These are phyloP conservation scores for Euphorbia peplus DNA, from an alignment of 345 rosid species.

Conservation along the genomic window DNA sequence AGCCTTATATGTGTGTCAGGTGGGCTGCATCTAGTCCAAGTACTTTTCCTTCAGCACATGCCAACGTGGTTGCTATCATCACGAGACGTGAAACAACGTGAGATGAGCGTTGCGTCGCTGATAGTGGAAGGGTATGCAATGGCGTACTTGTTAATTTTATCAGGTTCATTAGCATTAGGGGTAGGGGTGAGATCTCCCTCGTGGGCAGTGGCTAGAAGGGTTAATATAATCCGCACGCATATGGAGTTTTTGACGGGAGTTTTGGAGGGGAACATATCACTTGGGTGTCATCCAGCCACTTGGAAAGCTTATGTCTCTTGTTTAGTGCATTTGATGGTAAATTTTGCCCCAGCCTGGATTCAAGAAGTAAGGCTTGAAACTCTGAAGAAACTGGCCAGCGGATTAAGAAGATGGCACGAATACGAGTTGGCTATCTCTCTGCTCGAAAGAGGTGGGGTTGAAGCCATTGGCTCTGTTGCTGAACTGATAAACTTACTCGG, in stretches of 20 bases:
- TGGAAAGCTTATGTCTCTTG: slow-evolving; percentile 64
- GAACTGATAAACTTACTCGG: slow-evolving; percentile 31
- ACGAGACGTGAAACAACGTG: slow-evolving; percentile 26
- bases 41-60: slow-evolving; percentile 43
- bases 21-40: slow-evolving; percentile 43
- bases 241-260: slow-evolving; percentile 50
- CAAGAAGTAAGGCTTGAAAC: slow-evolving; percentile 45
- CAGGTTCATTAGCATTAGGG: slow-evolving; percentile 46
- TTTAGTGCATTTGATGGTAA: slow-evolving; percentile 42
- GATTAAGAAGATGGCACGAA: slow-evolving; percentile 53
- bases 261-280: slow-evolving; percentile 43
- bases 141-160: slow-evolving; percentile 44
- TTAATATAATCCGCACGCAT: slow-evolving; percentile 33
- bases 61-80: slow-evolving; percentile 57
- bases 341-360: slow-evolving; percentile 51
- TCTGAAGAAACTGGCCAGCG: slow-evolving; percentile 42
- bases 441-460: slow-evolving; percentile 55
- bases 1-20: slow-evolving; percentile 52
- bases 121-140: slow-evolving; percentile 53
- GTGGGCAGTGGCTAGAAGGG: slow-evolving; percentile 31
- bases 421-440: slow-evolving; percentile 55
- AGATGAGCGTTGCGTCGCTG: slow-evolving; percentile 31
- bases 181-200: slow-evolving; percentile 25
- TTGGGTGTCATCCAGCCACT: slow-evolving; percentile 51
- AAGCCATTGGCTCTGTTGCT: slow-evolving; percentile 34